phyloP scores from a whole-genome alignment of 805 yeast species.

The Schwanniomyces pseudopolymorphus region DNA sequence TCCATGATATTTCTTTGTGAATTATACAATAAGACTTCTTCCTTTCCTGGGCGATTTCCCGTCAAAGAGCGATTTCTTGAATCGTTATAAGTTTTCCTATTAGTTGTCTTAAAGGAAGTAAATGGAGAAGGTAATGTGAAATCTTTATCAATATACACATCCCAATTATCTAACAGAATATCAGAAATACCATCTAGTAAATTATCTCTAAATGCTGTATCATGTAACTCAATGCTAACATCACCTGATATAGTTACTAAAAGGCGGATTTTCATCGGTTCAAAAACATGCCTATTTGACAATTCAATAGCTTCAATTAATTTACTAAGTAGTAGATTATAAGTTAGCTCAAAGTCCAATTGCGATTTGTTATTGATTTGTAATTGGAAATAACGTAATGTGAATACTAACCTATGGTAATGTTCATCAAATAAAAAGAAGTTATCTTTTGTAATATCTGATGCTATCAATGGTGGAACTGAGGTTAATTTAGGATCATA shows the following conservation, averaged over 20 bases:
- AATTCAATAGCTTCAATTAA: conserved; percentile 25
- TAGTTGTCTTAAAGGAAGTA: conserved; percentile 86
- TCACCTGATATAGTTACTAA: conserved; percentile 28
- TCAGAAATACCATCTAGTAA: conserved; percentile 28
- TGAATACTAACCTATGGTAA: conserved; percentile 53
- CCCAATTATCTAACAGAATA: conserved; percentile 39
- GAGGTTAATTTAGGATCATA: conserved; percentile 61
- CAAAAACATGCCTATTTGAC: conserved; percentile 17
- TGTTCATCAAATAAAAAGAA: conserved; percentile 71
- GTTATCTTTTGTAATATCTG: conserved; percentile 22
- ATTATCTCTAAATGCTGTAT: conserved; percentile 21
- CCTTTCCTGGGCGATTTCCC: conserved; percentile 45
- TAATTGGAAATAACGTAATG: conserved; percentile 50
- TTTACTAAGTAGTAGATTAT: conserved; percentile 37
- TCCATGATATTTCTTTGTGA: conserved; percentile 63
- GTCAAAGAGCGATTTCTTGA: conserved; percentile 56
- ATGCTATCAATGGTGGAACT: conserved; percentile 24
- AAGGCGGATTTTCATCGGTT: conserved; percentile 34
- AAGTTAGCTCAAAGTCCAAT: conserved; percentile 41
- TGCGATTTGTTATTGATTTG: conserved; percentile 7
- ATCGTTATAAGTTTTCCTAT: conserved; percentile 58
- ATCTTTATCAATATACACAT: conserved; percentile 58
- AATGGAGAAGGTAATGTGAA: conserved; percentile 63
- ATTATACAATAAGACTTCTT: conserved; percentile 67
- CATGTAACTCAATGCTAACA: conserved; percentile 32